Evolutionary conservation across 2,329 filamentous ascomycete species (phyloP), one percentile per base, ranked within the genome.

Genomic region (Mycogone perniciosa): DNA sequence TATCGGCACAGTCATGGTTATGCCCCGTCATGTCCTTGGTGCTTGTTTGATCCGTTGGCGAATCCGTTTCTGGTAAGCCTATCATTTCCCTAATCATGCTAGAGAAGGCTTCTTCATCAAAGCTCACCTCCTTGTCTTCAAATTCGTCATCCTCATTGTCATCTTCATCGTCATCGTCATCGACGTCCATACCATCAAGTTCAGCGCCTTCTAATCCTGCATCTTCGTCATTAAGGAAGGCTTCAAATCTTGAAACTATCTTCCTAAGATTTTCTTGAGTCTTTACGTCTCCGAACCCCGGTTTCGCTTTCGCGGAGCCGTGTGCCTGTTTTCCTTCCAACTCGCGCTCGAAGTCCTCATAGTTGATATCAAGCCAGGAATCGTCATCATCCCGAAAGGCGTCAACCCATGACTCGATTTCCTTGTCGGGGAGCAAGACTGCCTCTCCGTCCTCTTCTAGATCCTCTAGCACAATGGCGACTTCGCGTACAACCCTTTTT

Each of bases 1-100:
- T 10, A 7, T 50, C 56, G 34, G 29, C 20, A 31, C 20, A 20
- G 20, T 31, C 38, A 5, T 8, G 30, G 26, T 11, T 34, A 6
- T 51, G 41, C 35, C 52, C 33, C 26, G 9, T 20, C 13, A 9
- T 10, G 6, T 38, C 13, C n/a, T 11, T 7, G 4, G 27, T 27
- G 6, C 11, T 44, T 40, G 10, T 7, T 6, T 46, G 54, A 29
- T n/a, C 8, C 37, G 54, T 7, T 11, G 27, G 5, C 30, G 46
- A 2, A 31, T 40, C 33, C 33, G 51, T 41, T 1, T 68, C 59
- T 29, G 76, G 74, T 41, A 83, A 74, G 0, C 88, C 88, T 85
- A 93, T 91, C 84, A 95, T 91, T 63, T 95, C 88, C 54, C 84
- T 82, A 89, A 99, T 96, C 78, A 96, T 89, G 48, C 75, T 80